Evolutionary conservation across 768 basidiomycete species (phyloP), one percentile per base, ranked within the genome.

Genomic region (Dendrothele bispora): DNA sequence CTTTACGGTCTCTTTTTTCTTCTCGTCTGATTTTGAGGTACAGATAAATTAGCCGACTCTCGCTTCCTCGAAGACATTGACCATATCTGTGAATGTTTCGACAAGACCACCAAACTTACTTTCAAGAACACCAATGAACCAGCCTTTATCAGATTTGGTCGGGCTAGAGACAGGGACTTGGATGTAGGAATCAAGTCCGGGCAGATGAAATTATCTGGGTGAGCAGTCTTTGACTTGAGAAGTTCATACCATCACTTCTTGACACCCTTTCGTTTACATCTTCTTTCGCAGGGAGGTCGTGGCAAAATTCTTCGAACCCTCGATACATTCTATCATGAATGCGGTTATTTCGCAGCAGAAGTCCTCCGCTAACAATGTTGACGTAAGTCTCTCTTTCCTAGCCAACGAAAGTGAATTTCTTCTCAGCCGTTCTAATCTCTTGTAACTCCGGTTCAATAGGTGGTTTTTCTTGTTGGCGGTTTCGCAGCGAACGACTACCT

Each of bases 401-500:
- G 17, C 47, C n/a, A n/a, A n/a, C n/a, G n/a, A n/a, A n/a, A n/a
- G n/a, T n/a, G n/a, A n/a, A n/a, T n/a, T n/a, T n/a, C n/a, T n/a
- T n/a, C n/a, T n/a, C n/a, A n/a, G n/a, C n/a, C n/a, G n/a, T 25
- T 21, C 5, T 17, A 1, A 28, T 25, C 3, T 18, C 14, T 18
- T 25, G 8, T 29, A 28, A 2, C 25, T 15, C n/a, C 7, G 38
- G 32, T 21, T 39, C 29, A 26, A 10, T 44, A 73, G 69, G 49
- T 65, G 10, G 66, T 78, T 20, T 72, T 80, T 45, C 61, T 80
- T 11, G 78, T 82, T 3, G 79, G 80, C 5, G 79, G 78, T 0
- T 80, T 80, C 57, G 72, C 73, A 7, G 73, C 76, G 2, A 79
- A 70, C 48, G 71, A 74, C 38, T 79, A 70, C 68, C 57, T 82